Percentiles rank a stretch among this genome's conserved stretches.
Conservation (phyloP, 2,329 filamentous ascomycete genomes). For the Colletotrichum sp. region DNA sequence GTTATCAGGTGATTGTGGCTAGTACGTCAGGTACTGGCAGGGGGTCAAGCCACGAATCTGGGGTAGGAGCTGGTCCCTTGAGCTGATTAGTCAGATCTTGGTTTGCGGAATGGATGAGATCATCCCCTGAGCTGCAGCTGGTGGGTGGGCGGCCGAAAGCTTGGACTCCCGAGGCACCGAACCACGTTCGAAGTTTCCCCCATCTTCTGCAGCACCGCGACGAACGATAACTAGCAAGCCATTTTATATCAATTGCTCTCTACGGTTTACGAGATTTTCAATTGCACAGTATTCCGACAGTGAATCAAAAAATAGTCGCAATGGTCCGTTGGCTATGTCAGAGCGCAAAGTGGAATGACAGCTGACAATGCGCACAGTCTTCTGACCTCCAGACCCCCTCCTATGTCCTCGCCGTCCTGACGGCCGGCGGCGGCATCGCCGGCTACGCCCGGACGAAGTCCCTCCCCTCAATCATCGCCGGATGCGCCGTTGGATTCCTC, state of each 20-base stretch:
- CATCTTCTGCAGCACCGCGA: background rate
- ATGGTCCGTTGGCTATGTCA: background rate
- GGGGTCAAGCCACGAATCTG: constrained; percentile 15
- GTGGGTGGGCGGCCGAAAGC: constrained; percentile 8
- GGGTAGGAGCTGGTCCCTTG: constrained; percentile 1
- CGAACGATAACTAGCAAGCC: background rate
- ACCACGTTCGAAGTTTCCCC: background rate
- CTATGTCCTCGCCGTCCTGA: constrained; percentile 79
- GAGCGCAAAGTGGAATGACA: background rate
- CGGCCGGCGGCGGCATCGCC: constrained; percentile 84
- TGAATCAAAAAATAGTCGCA: background rate
- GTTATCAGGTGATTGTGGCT: constrained; percentile 20
- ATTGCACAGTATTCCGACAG: background rate
- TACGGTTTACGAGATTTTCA: no score
- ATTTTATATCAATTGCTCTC: background rate
- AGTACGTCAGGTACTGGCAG: background rate
- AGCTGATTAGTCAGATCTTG: constrained; percentile 12
- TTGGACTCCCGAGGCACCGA: constrained; percentile 15
- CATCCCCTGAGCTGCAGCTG: background rate
- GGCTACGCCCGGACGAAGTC: constrained; percentile 88
- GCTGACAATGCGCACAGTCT: constrained; percentile 23
- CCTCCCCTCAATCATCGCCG: constrained; percentile 84
- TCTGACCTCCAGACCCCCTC: constrained; percentile 65
- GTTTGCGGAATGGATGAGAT: constrained; percentile 13
- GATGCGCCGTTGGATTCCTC: constrained; percentile 76